Base-by-base conservation (phyloP, 2,329 filamentous ascomycete genomes). In the Pseudogymnoascus destructans region DNA sequence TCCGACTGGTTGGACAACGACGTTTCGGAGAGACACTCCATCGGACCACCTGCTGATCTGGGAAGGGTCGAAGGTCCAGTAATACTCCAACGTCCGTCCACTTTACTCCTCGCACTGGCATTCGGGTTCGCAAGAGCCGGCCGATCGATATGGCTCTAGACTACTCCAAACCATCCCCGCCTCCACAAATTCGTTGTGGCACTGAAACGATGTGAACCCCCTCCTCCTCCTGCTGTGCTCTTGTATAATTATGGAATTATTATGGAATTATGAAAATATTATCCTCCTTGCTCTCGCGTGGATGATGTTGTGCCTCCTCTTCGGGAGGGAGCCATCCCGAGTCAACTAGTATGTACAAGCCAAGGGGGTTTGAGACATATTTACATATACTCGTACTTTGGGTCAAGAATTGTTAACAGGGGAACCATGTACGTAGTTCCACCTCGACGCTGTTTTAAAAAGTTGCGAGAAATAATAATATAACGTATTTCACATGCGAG, bases 261-360 rank as follows among this genome's bases (percentile, higher is more conserved):
- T 52, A 52, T 52, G 46, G 30, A 49, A 17, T 52, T 52, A 52
- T 52, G 46, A 52, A 49, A 52, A 30, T 30, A 11, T 30, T 30
- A 52, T 52, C 46, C 46, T 19, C n/a, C 3, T 15, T 25, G 11
- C 3, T 7, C 42, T 52, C 46, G 9, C 25, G n/a, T 52, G 46
- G 25, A 19, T 15, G 46, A 2, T 52, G n/a, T 13, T 30, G 25
- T 30, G 15, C 46, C 23, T 19, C 17, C 25, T 52, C 8, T 27
- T 52, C 46, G 46, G 46, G 46, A 52, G 8, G 2, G 9, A 7
- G n/a, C 46, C 46, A 52, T 5, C 23, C 25, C 46, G 46, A 52
- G 15, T 52, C n/a, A 11, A 30, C 8, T 5, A 30, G 3, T 5
- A 21, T 8, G 23, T 15, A 49, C 42, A 49, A 27, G n/a, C 4